Evolutionary conservation across 1,139 yeast species (phyloP), one percentile per base, ranked within the genome.

Genomic region (Nakaseomyces bracarensis): DNA sequence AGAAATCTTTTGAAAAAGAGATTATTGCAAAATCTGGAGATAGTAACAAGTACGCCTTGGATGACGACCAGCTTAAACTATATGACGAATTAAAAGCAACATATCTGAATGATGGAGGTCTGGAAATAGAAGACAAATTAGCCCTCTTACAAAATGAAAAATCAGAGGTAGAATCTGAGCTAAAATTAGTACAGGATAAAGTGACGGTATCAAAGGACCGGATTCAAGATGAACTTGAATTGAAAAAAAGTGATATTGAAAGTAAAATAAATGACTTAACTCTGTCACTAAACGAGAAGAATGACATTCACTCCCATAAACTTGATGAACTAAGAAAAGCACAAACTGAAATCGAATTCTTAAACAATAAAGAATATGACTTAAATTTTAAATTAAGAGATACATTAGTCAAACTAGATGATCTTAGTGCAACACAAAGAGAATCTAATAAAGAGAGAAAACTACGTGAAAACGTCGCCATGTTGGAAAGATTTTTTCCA

Each of bases 371-470:
- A 64, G 77, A 66, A 52, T 63, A 51, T 51, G 70, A 62, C 45
- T 61, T 65, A 34, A 83, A 82, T 49, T 70, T 80, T n/a, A 74
- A 76, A 53, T 66, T 87, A 42, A 74, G 81, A 49, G 80, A 77
- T 40, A 71, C 79, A 1, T 68, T 84, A 35, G 54, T 75, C 1
- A 73, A 73, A 51, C 63, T 87, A 39, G 83, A 83, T 47, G 95
- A 84, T 46, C 64, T 83, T 31, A 77, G 78, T 39, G 85, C 95
- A 0, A 77, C 73, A 42, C 82, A 79, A 60, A 73, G 91, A 51
- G 96, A 86, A 55, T 72, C 86, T 1, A 74, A 75, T 43, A 75
- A 76, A 46, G 95, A 84, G 50, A 70, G 74, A 45, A 75, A 71
- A 50, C 64, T 82, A 40, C 70, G 89, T 45, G 95, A 86, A 51